These are phyloP conservation scores for Quercus tomentella DNA, from an alignment of 331 rosid species.

Conservation along the genomic window DNA sequence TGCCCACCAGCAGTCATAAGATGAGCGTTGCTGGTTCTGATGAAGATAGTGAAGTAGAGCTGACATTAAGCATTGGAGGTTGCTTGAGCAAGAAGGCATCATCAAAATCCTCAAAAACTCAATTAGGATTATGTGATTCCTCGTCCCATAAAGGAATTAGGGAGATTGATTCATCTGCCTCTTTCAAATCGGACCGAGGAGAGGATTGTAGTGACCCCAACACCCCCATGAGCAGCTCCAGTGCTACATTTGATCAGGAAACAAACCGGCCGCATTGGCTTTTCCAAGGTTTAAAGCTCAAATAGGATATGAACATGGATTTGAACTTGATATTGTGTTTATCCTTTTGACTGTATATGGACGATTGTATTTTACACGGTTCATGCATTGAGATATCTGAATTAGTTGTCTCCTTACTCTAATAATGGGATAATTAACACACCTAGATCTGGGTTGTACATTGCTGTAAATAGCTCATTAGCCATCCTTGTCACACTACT, in stretches of 20 bases:
- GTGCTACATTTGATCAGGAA: slow-evolving; percentile 66
- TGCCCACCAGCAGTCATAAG: slow-evolving; percentile 24
- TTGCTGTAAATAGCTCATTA: slow-evolving; percentile 42
- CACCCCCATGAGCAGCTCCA: slow-evolving; percentile 75
- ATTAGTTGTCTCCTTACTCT: slow-evolving; percentile 32
- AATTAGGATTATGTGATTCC: slow-evolving; percentile 22
- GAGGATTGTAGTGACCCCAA: slow-evolving; percentile 70
- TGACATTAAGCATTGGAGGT: slow-evolving; percentile 84
- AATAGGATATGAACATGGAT: slow-evolving; percentile 27
- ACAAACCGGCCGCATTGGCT: slow-evolving; percentile 80
- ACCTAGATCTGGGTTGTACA: slow-evolving; percentile 17
- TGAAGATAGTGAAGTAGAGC: slow-evolving; percentile 76
- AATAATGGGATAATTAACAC: slow-evolving; percentile 42
- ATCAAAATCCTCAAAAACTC: slow-evolving; percentile 22
- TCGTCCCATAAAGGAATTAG: slow-evolving; percentile 27
- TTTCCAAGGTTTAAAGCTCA: slow-evolving; percentile 73
- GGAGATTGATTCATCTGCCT: slow-evolving; percentile 49
- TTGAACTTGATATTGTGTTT: slow-evolving; percentile 19
- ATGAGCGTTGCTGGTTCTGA: slow-evolving; percentile 32
- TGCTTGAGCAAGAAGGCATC: slow-evolving; percentile 45
- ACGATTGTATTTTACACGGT: slow-evolving; percentile 40
- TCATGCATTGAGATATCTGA: slow-evolving; percentile 49
- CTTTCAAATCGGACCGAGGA: slow-evolving; percentile 70
- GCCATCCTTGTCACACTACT: slow-evolving; percentile 8
- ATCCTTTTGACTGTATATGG: slow-evolving; percentile 28